A percentile compares a stretch with the other conserved stretches of the same genome.
Conservation (phyloP, 176 grass and related monocot genomes). For the Carex pumila region DNA sequence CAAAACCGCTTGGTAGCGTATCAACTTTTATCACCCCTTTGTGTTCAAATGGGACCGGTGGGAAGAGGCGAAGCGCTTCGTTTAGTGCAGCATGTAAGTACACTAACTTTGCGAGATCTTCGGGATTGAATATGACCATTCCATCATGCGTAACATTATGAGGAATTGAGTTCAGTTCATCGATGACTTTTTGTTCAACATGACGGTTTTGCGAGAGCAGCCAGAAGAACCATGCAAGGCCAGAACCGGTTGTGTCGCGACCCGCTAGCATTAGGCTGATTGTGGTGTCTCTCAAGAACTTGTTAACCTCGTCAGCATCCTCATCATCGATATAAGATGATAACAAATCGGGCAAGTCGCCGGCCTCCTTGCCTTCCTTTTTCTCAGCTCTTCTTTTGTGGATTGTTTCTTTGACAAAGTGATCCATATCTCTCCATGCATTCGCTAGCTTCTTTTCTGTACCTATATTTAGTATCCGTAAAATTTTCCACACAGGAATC, state of each 20-base stretch:
- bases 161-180: slow-evolving; percentile 42
- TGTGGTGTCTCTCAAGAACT: slow-evolving; percentile 60
- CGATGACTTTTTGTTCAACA: slow-evolving; percentile 46
- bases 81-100: slow-evolving; percentile 72
- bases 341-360: slow-evolving; percentile 33
- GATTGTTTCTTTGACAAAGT: slow-evolving; percentile 45
- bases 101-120: slow-evolving; percentile 42
- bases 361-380: background rate
- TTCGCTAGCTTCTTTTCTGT: slow-evolving; percentile 49
- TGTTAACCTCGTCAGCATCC: background rate
- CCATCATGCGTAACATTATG: background rate
- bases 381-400: slow-evolving; percentile 32
- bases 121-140: slow-evolving; percentile 35
- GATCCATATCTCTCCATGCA: slow-evolving; percentile 43
- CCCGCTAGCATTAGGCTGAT: slow-evolving; percentile 78
- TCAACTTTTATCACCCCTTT: slow-evolving; percentile 50
- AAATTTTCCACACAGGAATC: slow-evolving; percentile 43
- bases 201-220: slow-evolving; percentile 44
- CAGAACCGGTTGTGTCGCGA: slow-evolving; percentile 66
- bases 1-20: slow-evolving; percentile 55
- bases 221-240: slow-evolving; percentile 86
- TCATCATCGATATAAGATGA: slow-evolving; percentile 53
- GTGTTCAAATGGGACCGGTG: slow-evolving; percentile 76
- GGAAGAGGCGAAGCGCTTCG: slow-evolving; percentile 67
- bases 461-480: slow-evolving; percentile 31